Conservation (phyloP, 306 rosid genomes). For the Dryas drummondii region DNA sequence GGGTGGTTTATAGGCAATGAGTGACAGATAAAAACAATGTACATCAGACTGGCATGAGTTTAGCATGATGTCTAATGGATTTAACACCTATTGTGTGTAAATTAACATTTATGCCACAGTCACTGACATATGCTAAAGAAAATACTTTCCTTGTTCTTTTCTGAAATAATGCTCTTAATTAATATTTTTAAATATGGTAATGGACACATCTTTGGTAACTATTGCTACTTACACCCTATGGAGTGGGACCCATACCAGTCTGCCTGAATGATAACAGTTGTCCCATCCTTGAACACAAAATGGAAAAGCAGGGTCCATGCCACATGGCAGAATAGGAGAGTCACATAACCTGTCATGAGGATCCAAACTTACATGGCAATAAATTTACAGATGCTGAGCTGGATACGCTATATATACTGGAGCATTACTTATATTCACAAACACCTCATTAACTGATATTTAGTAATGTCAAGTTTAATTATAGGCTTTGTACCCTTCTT, state of each 20-base stretch:
- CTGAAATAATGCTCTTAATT: background rate
- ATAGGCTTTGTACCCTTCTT: background rate
- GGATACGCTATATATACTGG: background rate
- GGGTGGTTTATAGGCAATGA: background rate
- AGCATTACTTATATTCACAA: background rate
- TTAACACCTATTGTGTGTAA: slow-evolving; percentile 23
- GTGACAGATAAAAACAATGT: slow-evolving; percentile 23
- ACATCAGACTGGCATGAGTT: slow-evolving; percentile 26
- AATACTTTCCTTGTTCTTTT: background rate
- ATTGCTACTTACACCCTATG: background rate
- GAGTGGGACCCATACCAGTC: slow-evolving; percentile 6
- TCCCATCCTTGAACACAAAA: background rate
- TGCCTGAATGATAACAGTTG: background rate
- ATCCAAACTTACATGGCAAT: background rate
- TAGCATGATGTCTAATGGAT: slow-evolving; percentile 26
- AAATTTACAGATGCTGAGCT: background rate
- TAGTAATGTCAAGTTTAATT: background rate
- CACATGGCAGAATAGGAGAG: background rate
- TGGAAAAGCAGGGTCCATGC: background rate
- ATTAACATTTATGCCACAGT: slow-evolving; percentile 30
- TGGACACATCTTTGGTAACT: background rate
- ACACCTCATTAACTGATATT: background rate
- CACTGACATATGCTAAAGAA: slow-evolving; percentile 13
- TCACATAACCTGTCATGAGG: background rate
- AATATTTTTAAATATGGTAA: background rate